A percentile compares a stretch with the other conserved stretches of the same genome.
phyloP scores from a whole-genome alignment of 306 rosid species.

The Heteromeles arbutifolia region DNA sequence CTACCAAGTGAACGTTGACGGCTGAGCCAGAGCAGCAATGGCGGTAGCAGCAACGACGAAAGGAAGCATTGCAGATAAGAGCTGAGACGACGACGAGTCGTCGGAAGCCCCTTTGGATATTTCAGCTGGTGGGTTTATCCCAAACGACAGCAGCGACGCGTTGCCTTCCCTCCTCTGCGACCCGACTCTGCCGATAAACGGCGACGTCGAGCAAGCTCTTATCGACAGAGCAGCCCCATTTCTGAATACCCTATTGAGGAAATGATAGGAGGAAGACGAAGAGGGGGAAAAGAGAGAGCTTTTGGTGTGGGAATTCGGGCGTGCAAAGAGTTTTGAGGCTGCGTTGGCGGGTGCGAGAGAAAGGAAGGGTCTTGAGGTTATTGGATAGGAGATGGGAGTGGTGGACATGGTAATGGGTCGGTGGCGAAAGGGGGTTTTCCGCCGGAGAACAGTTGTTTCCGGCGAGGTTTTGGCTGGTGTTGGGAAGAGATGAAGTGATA shows the following conservation, averaged over 20 bases:
- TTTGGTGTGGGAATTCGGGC: not conserved
- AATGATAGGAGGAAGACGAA: not conserved
- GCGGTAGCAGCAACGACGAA: constrained; percentile 87
- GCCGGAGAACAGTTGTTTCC: constrained; percentile 26
- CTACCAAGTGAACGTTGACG: constrained; percentile 91
- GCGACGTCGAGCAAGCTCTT: constrained; percentile 54
- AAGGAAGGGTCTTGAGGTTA: constrained; percentile 33
- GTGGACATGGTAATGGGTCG: constrained; percentile 14
- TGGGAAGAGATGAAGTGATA: not conserved
- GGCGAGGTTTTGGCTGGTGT: constrained; percentile 16
- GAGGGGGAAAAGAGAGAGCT: constrained; percentile 5
- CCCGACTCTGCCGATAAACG: constrained; percentile 45
- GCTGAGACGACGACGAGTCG: constrained; percentile 55
- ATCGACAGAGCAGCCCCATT: constrained; percentile 27
- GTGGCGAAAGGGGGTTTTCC: not conserved
- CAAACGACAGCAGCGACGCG: constrained; percentile 51
- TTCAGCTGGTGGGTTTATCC: constrained; percentile 30
- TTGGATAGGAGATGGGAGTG: constrained; percentile 10
- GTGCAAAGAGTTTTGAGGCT: not conserved
- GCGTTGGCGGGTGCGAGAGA: constrained; percentile 5
- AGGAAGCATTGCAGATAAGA: constrained; percentile 84
- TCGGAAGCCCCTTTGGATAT: constrained; percentile 21
- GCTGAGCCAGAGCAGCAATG: constrained; percentile 76
- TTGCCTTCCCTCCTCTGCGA: constrained; percentile 38
- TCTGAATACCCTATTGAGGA: constrained; percentile 16